Evolutionary conservation across 2,329 filamentous ascomycete genomes (phyloP), one percentile per base, ranked within the genome.

Genomic region (Penicillium sumatraense): DNA sequence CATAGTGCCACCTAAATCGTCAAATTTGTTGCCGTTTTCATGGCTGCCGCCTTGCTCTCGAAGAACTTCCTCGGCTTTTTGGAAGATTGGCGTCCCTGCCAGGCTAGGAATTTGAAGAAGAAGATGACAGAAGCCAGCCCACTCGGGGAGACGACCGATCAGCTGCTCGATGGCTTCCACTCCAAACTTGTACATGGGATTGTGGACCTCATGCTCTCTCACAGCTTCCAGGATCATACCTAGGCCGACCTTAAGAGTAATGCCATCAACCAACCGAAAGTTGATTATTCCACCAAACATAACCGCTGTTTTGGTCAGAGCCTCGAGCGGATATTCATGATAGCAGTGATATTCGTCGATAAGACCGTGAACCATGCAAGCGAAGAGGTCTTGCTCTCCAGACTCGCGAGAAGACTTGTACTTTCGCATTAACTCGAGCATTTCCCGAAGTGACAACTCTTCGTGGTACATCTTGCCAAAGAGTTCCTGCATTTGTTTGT

Each of bases 181-280:
- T 10, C 96, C 95, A 70, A 99, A 99, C 68, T 97, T 96, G 80
- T 95, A 98, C 95, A 99, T 98, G 1, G 91, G 87, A 57, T 93
- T 87, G 27, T 96, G 89, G 0, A 89, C 86, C 27, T 83, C 79
- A 67, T 95, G 91, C 60, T 96, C 92, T 61, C 91, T 85, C 21
- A 99, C 92, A 11, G 95, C 91, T 72, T 99, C 93, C n/a, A 98
- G 80, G 60, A 99, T 96, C 91, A 99, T 97, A 14, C 90, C 92
- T 14, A 98, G 80, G n/a, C 91, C 95, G 53, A 96, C 92, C 70
- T 96, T 92, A 29, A 98, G 85, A 3, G 95, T 91, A 16, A 99
- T 85, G 38, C 92, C 89, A 5, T 92, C 91, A 48, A 99, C 89
- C 6, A 99, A 83, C 68, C 93, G 92, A 76, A 91, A 95, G 49